Base-by-base conservation (phyloP, 23 red algal species). In the Gracilaria gracilis region DNA sequence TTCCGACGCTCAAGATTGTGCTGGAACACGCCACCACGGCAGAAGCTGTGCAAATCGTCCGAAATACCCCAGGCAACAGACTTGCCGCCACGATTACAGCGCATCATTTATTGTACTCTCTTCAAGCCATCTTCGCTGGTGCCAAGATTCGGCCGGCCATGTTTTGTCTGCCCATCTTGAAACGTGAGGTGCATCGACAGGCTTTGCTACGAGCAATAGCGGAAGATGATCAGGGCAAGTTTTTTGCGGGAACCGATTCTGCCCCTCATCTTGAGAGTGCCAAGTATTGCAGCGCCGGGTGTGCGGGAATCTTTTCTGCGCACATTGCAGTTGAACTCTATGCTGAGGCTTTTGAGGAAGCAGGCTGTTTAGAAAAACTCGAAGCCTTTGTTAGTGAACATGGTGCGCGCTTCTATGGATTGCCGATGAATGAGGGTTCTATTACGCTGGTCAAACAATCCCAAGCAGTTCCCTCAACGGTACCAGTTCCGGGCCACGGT, bases 121-220 rank as follows among this genome's bases (percentile, higher is more conserved):
- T 82, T 6, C 83, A 75, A 51, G 90, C 72, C 20, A 90, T 96
- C n/a, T 93, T 99, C 79, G 82, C 23, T 55, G 88, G 85, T n/a
- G 92, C 81, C 36, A 85, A 87, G 46, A 71, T 99, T 66, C 91
- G 79, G 50, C 94, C 92, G 4, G 77, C 94, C 67, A 70, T 86
- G 54, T 99, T 91, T 58, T 99, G 97, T 75, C 77, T 94, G 61
- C 97, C 97, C n/a, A 76, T 99, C 28, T 75, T 99, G 33, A 99
- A 99, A 80, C 54, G 88, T 14, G 91, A 96, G 86, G 21, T 53
- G 29, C 85, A 99, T 70, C 72, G 94, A 42, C 61, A 90, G 64
- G 92, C 92, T 66, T 57, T 99, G 8, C 40, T 96, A 39, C 57
- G 83, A 24, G 93, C 97, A 9, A 85, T 99, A 61, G 48, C 77